Conservation (phyloP, 768 basidiomycete genomes). For the Termitomyces sp. region DNA sequence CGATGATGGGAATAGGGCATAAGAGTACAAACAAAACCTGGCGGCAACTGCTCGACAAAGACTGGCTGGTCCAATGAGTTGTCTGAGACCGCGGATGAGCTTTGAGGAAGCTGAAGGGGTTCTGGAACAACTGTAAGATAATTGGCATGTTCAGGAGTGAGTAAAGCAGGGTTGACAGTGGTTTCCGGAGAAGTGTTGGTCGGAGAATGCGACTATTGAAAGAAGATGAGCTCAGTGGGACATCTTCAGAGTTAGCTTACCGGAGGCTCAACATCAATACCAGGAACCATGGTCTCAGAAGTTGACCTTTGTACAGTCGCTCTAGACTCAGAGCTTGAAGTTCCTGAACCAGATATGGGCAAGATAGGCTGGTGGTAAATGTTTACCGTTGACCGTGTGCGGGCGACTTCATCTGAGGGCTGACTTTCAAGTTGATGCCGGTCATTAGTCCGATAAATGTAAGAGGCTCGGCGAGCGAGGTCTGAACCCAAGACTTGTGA, state of each 20-base stretch:
- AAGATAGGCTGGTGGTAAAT: slow-evolving; percentile 3
- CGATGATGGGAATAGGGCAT: slow-evolving; percentile 26
- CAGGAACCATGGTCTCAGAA: slow-evolving; percentile 35
- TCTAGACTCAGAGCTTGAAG: slow-evolving; percentile 24
- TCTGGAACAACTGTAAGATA: slow-evolving; percentile 17
- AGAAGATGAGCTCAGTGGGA: neutral
- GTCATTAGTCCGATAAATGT: neutral
- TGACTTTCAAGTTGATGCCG: slow-evolving; percentile 7
- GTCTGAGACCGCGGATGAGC: neutral
- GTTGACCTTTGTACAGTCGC: slow-evolving; percentile 21
- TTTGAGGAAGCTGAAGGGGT: slow-evolving; percentile 1
- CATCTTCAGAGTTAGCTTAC: slow-evolving; percentile 26
- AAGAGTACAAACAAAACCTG: slow-evolving; percentile 38
- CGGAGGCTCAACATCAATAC: slow-evolving; percentile 45
- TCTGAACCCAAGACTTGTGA: no score
- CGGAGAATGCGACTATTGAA: slow-evolving; percentile 36
- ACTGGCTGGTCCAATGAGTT: neutral
- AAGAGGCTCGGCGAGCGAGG: neutral
- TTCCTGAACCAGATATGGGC: neutral
- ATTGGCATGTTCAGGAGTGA: slow-evolving; percentile 41
- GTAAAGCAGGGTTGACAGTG: slow-evolving; percentile 33
- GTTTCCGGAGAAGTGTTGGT: slow-evolving; percentile 30
- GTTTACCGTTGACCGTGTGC: slow-evolving; percentile 14
- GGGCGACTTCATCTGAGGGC: slow-evolving; percentile 15
- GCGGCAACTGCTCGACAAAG: slow-evolving; percentile 29